Conservation (phyloP, 768 basidiomycete genomes). For the Macrolepiota fuliginosa region DNA sequence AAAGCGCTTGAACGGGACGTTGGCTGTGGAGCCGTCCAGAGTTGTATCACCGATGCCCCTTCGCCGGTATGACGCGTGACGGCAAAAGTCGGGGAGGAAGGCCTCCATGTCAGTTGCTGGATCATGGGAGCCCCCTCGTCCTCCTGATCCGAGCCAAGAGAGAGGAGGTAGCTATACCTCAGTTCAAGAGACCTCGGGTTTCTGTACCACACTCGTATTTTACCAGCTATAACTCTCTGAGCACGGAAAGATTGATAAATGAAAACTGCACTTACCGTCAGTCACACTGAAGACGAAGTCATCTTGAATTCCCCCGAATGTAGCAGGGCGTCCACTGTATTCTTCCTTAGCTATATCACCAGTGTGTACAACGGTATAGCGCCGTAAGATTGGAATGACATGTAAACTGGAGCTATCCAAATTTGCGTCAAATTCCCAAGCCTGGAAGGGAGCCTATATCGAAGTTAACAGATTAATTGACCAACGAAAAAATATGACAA, state of each 20-base stretch:
- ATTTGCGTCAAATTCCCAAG: conserved; percentile 6
- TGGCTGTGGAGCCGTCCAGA: not conserved
- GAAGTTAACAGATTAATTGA: not conserved
- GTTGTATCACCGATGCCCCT: conserved; percentile 1
- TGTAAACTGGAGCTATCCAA: conserved; percentile 2
- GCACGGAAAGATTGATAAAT: not conserved
- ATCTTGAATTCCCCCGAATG: not conserved
- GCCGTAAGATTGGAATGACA: conserved; percentile 4
- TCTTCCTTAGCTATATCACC: not conserved
- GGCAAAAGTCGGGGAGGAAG: conserved; percentile 2
- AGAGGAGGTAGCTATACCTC: not conserved
- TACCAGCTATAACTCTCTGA: not conserved
- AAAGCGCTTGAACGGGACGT: not conserved
- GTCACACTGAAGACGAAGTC: not conserved
- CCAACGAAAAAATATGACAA: not conserved
- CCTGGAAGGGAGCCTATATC: not conserved
- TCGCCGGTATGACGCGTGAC: not conserved
- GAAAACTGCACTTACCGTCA: not conserved
- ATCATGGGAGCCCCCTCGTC: not conserved
- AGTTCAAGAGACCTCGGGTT: not conserved
- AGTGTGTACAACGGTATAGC: not conserved
- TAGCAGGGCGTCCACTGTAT: not conserved
- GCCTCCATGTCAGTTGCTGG: conserved; percentile 2
- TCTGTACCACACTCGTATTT: not conserved
- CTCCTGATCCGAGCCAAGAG: not conserved